A percentile compares a stretch with the other conserved stretches of the same genome.
Conservation (phyloP, 148 eudicot genomes). For the Beta vulgaris region DNA sequence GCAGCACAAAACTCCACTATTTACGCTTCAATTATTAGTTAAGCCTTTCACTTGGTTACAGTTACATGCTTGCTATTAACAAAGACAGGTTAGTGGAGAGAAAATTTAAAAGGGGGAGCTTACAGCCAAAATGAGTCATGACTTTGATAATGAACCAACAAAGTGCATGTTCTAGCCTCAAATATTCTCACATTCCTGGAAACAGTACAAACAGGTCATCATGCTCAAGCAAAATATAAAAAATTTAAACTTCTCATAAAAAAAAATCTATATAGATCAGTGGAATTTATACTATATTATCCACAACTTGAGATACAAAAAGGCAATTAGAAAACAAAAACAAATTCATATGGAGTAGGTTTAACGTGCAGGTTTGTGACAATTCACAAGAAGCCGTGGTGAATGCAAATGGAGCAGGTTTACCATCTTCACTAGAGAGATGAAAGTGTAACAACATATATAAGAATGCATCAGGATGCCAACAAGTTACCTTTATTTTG, state of each 20-base stretch:
- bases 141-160: conserved; percentile 9
- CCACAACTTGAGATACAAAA: conserved; percentile 10
- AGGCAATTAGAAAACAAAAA: background rate
- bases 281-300: conserved; percentile 2
- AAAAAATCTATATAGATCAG: background rate
- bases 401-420: conserved; percentile 27
- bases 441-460: background rate
- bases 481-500: no score
- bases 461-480: background rate
- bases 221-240: background rate
- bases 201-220: conserved; percentile 12
- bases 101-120: conserved; percentile 2
- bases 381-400: conserved; percentile 25
- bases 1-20: background rate
- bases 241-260: no score
- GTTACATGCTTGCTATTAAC: background rate
- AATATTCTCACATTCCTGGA: conserved; percentile 15
- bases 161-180: conserved; percentile 17
- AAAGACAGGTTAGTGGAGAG: background rate
- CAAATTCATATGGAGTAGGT: background rate
- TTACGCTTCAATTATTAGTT: background rate
- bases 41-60: background rate
- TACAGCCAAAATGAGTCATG: conserved; percentile 9
- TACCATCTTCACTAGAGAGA: conserved; percentile 8
- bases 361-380: conserved; percentile 11